Base-by-base conservation (phyloP, 1,139 yeast species). In the Sugiyamaella neomexicana region DNA sequence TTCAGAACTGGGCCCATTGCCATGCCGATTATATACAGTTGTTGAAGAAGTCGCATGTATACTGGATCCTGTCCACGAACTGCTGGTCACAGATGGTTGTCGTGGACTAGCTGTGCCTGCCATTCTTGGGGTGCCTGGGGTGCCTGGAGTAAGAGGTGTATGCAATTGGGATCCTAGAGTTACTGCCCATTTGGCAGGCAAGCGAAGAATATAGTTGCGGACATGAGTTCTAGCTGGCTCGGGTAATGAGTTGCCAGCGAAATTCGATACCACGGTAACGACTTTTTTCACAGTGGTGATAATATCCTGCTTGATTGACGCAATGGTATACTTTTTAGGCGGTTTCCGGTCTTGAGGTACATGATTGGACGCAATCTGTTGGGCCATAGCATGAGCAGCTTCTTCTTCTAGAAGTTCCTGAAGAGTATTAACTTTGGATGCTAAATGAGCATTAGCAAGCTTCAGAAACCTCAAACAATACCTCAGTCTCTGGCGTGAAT, bases 281-380 rank as follows among this genome's bases (percentile, higher is more conserved):
- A 91, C 89, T 68, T 90, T 91, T 68, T 89, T 88, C 25, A 93
- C 91, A 0, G 97, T 93, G 3, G 87, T 80, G 7, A 91, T 85
- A 40, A 93, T 89, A 65, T 93, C 99, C 58, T 83, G 81, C 62
- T 88, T 87, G 45, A 93, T 72, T 34, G 73, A 73, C 36, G 71
- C 72, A 7, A 72, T 68, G n/a, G 74, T 69, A 52, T 50, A 44
- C 36, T 46, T 34, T 23, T 48, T 39, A 32, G 54, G 50, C n/a
- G 55, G 52, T 36, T 49, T 50, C 37, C 51, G 37, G 37, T 53
- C 49, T 37, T 55, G 47, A 6, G 66, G 65, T 31, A 62, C 64
- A 39, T 61, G 63, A 40, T 61, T 62, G 9, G 67, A 61, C 20
- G 67, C 66, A 39, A 62, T 62, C 25, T 60, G 59, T 57, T 61